phyloP scores from a whole-genome alignment of 176 grass and related monocot genomes.

The Oryza rufipogon region DNA sequence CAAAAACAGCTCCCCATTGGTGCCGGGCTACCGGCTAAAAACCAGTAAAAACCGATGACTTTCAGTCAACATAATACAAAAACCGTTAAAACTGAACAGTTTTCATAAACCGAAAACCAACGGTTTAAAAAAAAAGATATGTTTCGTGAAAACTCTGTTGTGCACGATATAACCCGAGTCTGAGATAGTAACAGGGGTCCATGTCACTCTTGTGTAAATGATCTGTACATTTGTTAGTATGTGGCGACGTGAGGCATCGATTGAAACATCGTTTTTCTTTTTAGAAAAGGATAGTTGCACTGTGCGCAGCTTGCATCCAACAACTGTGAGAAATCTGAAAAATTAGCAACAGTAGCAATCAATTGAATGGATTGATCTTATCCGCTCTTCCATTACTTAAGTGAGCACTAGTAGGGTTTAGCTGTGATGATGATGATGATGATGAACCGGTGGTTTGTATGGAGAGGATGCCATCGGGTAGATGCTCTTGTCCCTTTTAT shows the following conservation, averaged over 20 bases:
- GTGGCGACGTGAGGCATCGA: background rate
- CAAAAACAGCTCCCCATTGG: too few relatives aligned
- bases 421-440: background rate
- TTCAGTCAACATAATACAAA: too few relatives aligned
- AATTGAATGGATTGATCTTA: background rate
- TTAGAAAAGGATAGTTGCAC: background rate
- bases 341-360: conserved; percentile 6
- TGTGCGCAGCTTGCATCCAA: conserved; percentile 7
- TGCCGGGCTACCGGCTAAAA: too few relatives aligned
- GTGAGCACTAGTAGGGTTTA: conserved; percentile 33
- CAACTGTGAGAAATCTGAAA: background rate
- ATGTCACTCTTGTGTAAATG: background rate
- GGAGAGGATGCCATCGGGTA: background rate
- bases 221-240: background rate
- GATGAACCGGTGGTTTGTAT: conserved; percentile 14
- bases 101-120: too few relatives aligned
- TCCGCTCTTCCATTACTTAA: conserved; percentile 19
- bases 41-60: too few relatives aligned
- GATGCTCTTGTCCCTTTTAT: conserved; percentile 11
- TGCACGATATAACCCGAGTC: background rate
- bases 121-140: too few relatives aligned
- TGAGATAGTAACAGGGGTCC: background rate
- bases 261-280: background rate
- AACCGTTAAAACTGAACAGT: too few relatives aligned
- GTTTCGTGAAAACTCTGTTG: too few relatives aligned